phyloP scores from a whole-genome alignment of 768 basidiomycete genomes.

The Russula brevipes region DNA sequence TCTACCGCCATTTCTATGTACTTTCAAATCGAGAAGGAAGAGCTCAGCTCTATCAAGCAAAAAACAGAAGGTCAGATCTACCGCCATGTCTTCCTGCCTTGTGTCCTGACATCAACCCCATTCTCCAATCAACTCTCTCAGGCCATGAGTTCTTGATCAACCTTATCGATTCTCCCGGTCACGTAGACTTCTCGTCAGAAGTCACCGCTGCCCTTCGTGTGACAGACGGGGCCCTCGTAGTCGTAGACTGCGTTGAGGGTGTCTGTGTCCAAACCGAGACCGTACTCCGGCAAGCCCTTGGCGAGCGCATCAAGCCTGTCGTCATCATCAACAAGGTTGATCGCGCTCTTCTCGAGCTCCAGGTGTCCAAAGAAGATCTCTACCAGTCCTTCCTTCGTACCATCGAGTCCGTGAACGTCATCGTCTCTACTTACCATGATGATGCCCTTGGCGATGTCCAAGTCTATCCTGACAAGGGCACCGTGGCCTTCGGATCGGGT shows the following conservation, averaged over 20 bases:
- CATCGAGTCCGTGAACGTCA: constrained; percentile 96
- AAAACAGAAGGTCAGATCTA: constrained; percentile 74
- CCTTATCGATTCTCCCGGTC: constrained; percentile 98
- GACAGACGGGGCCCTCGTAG: constrained; percentile 98
- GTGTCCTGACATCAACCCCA: constrained; percentile 17
- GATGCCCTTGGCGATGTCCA: constrained; percentile 93
- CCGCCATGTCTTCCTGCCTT: constrained; percentile 8
- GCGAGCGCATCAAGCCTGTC: constrained; percentile 99
- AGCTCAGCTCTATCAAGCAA: constrained; percentile 80
- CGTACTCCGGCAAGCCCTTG: constrained; percentile 92
- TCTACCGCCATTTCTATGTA: constrained; percentile 99
- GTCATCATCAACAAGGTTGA: constrained; percentile 99
- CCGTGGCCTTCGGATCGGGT: constrained; percentile 98
- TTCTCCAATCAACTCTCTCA: constrained; percentile 27
- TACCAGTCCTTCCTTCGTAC: constrained; percentile 98
- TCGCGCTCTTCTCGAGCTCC: constrained; percentile 96
- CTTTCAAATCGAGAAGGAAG: constrained; percentile 92
- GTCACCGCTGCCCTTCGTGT: constrained; percentile 99
- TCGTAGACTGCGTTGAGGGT: constrained; percentile 99
- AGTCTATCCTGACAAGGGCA: constrained; percentile 97
- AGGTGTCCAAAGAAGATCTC: constrained; percentile 93
- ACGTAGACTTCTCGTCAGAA: constrained; percentile 99
- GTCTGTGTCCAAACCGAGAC: constrained; percentile 99
- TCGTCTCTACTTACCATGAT: constrained; percentile 96
- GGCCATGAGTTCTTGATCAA: constrained; percentile 99